phyloP scores from a whole-genome alignment of 345 rosid genomes.

The Limnanthes douglasii region DNA sequence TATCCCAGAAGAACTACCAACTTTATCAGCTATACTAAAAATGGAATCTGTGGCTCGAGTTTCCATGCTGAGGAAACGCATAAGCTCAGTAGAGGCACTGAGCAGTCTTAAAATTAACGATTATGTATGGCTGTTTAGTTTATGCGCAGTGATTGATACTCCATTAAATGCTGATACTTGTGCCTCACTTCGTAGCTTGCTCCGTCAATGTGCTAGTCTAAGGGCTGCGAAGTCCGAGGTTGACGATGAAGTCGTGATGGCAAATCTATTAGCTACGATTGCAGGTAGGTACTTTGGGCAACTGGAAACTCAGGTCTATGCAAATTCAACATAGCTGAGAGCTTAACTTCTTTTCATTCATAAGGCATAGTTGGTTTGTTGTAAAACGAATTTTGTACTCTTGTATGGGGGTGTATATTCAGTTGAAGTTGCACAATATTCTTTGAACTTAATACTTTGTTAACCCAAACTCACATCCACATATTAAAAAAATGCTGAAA shows the following conservation, averaged over 20 bases:
- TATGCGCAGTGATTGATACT: conserved; percentile 61
- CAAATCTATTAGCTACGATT: conserved; percentile 63
- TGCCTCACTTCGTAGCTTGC: conserved; percentile 48
- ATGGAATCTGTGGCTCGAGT: conserved; percentile 65
- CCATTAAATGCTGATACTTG: conserved; percentile 59
- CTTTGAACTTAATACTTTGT: no score
- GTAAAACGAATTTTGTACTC: no score
- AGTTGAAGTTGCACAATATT: no score
- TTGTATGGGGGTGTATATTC: no score
- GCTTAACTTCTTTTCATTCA: no score
- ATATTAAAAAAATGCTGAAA: no score
- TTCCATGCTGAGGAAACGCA: conserved; percentile 47
- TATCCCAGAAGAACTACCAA: conserved; percentile 16
- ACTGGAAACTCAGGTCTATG: no score
- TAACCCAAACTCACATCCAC: no score
- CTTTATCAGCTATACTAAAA: conserved; percentile 30
- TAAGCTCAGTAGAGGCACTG: conserved; percentile 27
- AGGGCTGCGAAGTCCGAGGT: conserved; percentile 42
- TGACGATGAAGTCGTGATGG: conserved; percentile 61
- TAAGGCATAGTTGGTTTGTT: no score
- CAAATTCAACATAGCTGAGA: no score
- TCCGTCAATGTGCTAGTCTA: conserved; percentile 67
- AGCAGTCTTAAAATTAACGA: conserved; percentile 25
- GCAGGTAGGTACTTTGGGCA: conserved; percentile 74
- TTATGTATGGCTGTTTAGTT: conserved; percentile 58